Percentiles rank a stretch among this genome's conserved stretches.
Evolutionary conservation across 352 stramenopile species (phyloP).

Genomic region (Pythium graminicola): DNA sequence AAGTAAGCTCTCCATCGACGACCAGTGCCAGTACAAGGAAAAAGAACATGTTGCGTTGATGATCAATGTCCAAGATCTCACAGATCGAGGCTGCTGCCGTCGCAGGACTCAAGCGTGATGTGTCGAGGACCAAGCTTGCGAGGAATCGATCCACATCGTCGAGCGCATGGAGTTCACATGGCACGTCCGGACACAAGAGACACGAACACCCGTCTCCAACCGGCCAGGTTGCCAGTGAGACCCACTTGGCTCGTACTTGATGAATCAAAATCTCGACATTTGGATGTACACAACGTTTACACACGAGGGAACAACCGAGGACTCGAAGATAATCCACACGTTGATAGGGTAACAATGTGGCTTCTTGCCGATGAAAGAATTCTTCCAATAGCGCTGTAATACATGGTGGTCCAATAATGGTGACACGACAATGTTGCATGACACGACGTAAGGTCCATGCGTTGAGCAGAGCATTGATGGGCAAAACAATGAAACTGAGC

Average conservation of each 20-base stretch:
- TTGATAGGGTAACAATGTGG: conserved; percentile 28
- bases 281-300: conserved; percentile 42
- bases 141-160: conserved; percentile 33
- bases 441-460: conserved; percentile 39
- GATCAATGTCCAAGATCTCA: conserved; percentile 14
- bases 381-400: conserved; percentile 29
- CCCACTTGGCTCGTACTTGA: conserved; percentile 35
- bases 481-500: conserved; percentile 38
- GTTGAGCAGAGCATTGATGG: conserved; percentile 41
- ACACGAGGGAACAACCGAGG: conserved; percentile 37
- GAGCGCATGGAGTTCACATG: conserved; percentile 28
- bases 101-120: background rate
- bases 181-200: conserved; percentile 6
- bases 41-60: conserved; percentile 40
- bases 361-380: conserved; percentile 26
- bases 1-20: conserved; percentile 27
- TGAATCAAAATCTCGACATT: conserved; percentile 58
- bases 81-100: background rate
- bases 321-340: conserved; percentile 46
- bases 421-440: conserved; percentile 42
- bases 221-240: conserved; percentile 33
- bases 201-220: conserved; percentile 29
- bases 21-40: conserved; percentile 38
- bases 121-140: conserved; percentile 21
- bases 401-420: conserved; percentile 41